Conservation (phyloP, 2,329 filamentous ascomycete species). For the Aspergillus jensenii region DNA sequence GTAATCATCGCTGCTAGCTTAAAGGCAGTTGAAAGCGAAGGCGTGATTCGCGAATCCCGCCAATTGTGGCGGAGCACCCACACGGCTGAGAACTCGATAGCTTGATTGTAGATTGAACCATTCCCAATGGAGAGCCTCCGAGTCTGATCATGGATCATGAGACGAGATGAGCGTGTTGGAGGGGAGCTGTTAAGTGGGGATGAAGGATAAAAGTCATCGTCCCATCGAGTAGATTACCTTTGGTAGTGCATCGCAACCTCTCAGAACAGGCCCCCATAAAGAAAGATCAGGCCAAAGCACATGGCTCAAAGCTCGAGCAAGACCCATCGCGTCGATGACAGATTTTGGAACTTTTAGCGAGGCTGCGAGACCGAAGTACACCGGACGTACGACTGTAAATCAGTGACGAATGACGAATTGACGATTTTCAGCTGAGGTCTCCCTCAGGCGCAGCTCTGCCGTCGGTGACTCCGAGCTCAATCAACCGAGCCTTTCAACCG, state of each 20-base stretch:
- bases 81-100: conserved; percentile 2
- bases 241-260: neutral
- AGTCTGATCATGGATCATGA: neutral
- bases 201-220: neutral
- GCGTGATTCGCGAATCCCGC: conserved; percentile 4
- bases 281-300: neutral
- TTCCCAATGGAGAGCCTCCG: neutral
- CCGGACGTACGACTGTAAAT: neutral
- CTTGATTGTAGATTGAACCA: conserved; percentile 3
- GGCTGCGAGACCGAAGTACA: too few relatives aligned
- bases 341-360: too few relatives aligned
- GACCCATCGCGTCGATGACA: neutral
- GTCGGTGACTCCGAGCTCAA: conserved; percentile 2
- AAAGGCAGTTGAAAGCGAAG: neutral
- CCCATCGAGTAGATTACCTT: neutral
- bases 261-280: neutral
- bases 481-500: neutral
- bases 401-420: neutral
- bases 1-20: neutral
- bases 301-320: neutral
- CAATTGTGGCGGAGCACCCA: conserved; percentile 6
- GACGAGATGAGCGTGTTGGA: neutral
- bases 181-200: conserved; percentile 1
- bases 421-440: conserved; percentile 2
- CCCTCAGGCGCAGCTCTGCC: neutral